Conservation (phyloP, 116 monocot species). For the Trichopus zeylanicus region DNA sequence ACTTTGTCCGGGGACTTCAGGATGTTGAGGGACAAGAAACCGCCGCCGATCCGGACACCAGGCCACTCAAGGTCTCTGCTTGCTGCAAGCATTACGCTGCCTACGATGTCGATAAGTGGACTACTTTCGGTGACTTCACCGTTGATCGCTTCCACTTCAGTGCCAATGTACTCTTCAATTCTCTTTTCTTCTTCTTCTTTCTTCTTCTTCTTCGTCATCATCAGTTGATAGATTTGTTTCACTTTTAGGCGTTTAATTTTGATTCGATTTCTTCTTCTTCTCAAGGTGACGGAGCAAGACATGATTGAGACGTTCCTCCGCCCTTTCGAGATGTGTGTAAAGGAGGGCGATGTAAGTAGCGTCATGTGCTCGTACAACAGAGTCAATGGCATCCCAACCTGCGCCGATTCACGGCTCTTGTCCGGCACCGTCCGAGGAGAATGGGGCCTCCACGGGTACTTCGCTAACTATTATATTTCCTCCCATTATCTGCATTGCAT, state of each 20-base stretch:
- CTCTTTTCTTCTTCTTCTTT: background rate
- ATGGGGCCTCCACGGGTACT: constrained; percentile 42
- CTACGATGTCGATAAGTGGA: constrained; percentile 46
- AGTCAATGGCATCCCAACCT: constrained; percentile 26
- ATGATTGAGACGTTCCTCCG: constrained; percentile 32
- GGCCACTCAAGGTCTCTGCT: constrained; percentile 35
- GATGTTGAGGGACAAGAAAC: constrained; percentile 13
- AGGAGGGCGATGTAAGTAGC: constrained; percentile 35
- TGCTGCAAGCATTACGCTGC: constrained; percentile 56
- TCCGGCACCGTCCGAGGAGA: constrained; percentile 29
- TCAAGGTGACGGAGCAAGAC: constrained; percentile 31
- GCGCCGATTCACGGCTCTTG: constrained; percentile 21
- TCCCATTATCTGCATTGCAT: too few relatives aligned
- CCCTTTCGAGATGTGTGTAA: constrained; percentile 37
- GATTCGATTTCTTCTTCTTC: background rate
- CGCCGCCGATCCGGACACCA: constrained; percentile 3
- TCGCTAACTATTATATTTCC: too few relatives aligned
- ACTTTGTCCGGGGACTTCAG: constrained; percentile 40
- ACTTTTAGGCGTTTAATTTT: background rate
- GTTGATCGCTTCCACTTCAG: constrained; percentile 14
- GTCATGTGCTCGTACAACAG: constrained; percentile 41
- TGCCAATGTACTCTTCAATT: constrained; percentile 11
- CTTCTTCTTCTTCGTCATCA: too few relatives aligned
- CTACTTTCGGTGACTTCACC: background rate
- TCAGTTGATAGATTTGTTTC: background rate